Evolutionary conservation across 768 basidiomycete genomes (phyloP), one percentile per base, ranked within the genome.

Genomic region (Hemileccinum impolitum): DNA sequence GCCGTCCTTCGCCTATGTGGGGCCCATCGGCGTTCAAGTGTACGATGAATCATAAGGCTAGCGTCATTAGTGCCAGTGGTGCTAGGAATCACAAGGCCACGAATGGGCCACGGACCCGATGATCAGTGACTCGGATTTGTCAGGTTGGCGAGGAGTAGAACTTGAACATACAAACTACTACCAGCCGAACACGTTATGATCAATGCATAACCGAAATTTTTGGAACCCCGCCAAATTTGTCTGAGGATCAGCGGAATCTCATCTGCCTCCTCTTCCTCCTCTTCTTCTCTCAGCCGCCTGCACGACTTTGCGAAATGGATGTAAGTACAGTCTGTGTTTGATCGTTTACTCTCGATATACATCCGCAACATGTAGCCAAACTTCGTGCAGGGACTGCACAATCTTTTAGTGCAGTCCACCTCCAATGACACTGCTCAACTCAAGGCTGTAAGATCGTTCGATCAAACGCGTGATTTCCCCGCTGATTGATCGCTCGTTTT

Each of bases 381-480:
- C 69, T 94, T 82, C 68, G 79, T 90, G 58, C 85, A 93, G 70
- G 78, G 78, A 58, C 72, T 98, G 55, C 90, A 95, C 72, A 77
- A 79, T 70, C 81, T 96, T 52, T 85, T 99, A 45, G 72, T 87
- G 51, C 90, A 91, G 66, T 87, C 87, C 19, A 84, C 87, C 25
- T 58, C 66, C 34, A 90, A 90, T 60, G 93, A 99, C 73, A 98
- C 95, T 37, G 75, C 78, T 52, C 77, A 84, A 62, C 81, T 97
- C 67, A 95, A 96, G 75, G 80, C 85, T 60, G 95, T 95, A 71
- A 70, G 90, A 70, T 51, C 54, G 41, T 23, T 36, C 37, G 52
- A 69, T 63, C 61, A 18, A 34, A 61, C 60, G 57, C 58, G 59
- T 64, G 8, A 48, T 50, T 60, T 59, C 31, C 3, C 34, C 32